phyloP scores from a whole-genome alignment of 2,329 filamentous ascomycete genomes.

The Diplodia intermedia region DNA sequence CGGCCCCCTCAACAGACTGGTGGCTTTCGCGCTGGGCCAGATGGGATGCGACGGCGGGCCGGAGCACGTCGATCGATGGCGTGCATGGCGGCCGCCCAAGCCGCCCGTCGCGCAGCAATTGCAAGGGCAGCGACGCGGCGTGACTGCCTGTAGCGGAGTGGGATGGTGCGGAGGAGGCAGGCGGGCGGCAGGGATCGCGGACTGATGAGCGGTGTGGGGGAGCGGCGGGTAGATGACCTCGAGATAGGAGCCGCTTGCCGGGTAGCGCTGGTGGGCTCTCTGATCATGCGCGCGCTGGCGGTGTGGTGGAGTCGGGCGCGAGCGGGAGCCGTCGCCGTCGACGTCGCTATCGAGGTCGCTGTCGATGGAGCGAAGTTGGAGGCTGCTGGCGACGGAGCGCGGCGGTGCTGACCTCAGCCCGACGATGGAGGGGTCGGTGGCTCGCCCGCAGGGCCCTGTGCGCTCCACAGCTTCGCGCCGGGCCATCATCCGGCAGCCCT shows the following conservation, averaged over 20 bases:
- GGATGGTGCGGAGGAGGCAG: slow-evolving; percentile 23
- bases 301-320: slow-evolving; percentile 14
- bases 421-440: neutral
- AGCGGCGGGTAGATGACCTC: slow-evolving; percentile 23
- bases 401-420: slow-evolving; percentile 14
- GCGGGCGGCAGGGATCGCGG: slow-evolving; percentile 14
- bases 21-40: slow-evolving; percentile 10
- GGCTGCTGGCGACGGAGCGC: neutral
- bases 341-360: slow-evolving; percentile 6
- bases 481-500: no score
- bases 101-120: slow-evolving; percentile 31
- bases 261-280: slow-evolving; percentile 14
- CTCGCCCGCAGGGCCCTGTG: neutral
- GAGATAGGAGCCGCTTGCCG: neutral
- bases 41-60: slow-evolving; percentile 18
- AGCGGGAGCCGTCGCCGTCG: neutral
- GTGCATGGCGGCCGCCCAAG: slow-evolving; percentile 29
- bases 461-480: slow-evolving; percentile 10
- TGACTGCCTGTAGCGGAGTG: slow-evolving; percentile 26
- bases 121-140: slow-evolving; percentile 15
- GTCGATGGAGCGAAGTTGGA: neutral
- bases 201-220: slow-evolving; percentile 30
- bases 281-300: slow-evolving; percentile 7
- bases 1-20: slow-evolving; percentile 9
- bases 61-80: slow-evolving; percentile 16